phyloP scores from a whole-genome alignment of 768 basidiomycete genomes.

The Mycena albidolilacea region DNA sequence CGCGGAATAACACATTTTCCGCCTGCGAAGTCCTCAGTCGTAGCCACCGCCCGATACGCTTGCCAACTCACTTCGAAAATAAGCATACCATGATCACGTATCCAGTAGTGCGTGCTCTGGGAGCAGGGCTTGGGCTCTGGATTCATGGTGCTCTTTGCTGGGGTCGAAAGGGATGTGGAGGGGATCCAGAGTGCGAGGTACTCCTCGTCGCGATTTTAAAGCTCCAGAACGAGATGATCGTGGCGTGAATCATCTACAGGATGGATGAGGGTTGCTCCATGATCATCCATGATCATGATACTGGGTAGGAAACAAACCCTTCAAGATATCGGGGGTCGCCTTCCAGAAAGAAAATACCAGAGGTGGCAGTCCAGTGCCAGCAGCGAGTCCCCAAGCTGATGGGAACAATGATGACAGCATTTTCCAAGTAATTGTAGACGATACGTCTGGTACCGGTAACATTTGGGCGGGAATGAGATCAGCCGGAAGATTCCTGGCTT shows the following conservation, averaged over 20 bases:
- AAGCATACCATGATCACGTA: slow-evolving; percentile 40
- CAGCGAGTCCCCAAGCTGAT: slow-evolving; percentile 1
- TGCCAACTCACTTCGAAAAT: slow-evolving; percentile 31
- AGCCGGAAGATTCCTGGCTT: too few relatives aligned
- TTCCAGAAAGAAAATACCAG: slow-evolving; percentile 16
- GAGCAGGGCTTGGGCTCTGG: slow-evolving; percentile 31
- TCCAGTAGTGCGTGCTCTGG: slow-evolving; percentile 38
- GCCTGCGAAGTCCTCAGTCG: slow-evolving; percentile 44
- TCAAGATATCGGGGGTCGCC: slow-evolving; percentile 14
- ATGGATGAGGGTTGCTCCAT: slow-evolving; percentile 32
- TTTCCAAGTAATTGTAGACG: neutral
- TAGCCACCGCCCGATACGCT: too few relatives aligned
- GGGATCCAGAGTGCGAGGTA: neutral
- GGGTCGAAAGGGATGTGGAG: neutral
- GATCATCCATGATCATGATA: slow-evolving; percentile 29
- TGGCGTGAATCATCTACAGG: slow-evolving; percentile 25
- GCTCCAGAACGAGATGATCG: slow-evolving; percentile 14
- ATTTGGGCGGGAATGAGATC: neutral
- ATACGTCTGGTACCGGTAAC: too few relatives aligned
- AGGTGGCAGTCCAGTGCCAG: slow-evolving; percentile 19
- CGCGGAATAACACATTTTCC: slow-evolving; percentile 51
- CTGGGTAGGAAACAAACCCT: neutral
- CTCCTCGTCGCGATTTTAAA: slow-evolving; percentile 8
- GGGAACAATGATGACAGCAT: slow-evolving; percentile 19
- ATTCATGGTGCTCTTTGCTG: slow-evolving; percentile 23